Base-by-base conservation (phyloP, 495 filamentous ascomycete species). In the Rhypophila decipiens region DNA sequence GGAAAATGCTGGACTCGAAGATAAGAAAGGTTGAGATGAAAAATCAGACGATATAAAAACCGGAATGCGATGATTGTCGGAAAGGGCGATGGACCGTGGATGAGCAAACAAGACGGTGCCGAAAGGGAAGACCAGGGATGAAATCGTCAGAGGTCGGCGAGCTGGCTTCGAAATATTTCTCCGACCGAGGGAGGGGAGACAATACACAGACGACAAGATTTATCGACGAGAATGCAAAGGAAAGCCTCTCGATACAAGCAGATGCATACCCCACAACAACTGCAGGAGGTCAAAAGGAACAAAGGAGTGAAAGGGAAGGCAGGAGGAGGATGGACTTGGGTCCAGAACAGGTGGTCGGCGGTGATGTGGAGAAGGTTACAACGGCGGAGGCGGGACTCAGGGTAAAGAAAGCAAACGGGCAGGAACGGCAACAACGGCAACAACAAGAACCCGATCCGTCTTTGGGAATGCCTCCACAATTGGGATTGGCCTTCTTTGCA, bases 201-300 rank as follows among this genome's bases (percentile, higher is more conserved):
- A 31, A 31, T 31, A 31, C 7, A 31, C 27, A 44, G 21, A 17
- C 24, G n/a, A 29, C 23, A n/a, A 21, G 41, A 34, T 18, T 24
- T 9, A 34, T 24, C n/a, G 11, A 18, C 42, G 13, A 44, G 24
- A n/a, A 24, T n/a, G 24, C 17, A 42, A 13, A 21, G 13, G 40
- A 15, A 42, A 31, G 27, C 38, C 38, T 20, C 38, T 39, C 38
- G 40, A 42, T 24, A 42, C 40, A 21, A 11, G 17, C 5, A 39
- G 18, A 39, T 39, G 18, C 11, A 39, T 7, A 39, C 18, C 18
- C 36, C 36, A 10, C 36, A 7, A 17, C 36, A 27, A 42, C 24
- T 44, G 42, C 42, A 44, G 42, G 42, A 33, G 29, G 42, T 24
- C 24, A 44, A 17, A 29, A 44, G 42, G 42, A 31, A 31, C 7